Percentiles rank a stretch among this genome's conserved stretches.
Conservation (phyloP, 345 rosid genomes). For the Salix exigua region DNA sequence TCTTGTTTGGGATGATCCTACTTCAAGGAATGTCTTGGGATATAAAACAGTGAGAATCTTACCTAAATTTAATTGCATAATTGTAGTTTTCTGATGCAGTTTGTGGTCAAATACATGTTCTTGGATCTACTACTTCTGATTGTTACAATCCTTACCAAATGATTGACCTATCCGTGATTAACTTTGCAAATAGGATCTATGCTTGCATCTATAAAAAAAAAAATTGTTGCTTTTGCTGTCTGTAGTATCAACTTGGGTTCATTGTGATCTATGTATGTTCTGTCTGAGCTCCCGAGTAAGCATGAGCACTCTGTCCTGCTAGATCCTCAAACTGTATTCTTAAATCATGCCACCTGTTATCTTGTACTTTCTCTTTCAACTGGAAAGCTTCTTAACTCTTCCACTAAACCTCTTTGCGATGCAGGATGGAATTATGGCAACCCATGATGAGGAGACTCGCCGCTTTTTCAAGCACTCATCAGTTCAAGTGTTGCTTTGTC, state of each 20-base stretch:
- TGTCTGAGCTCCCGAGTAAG: background rate
- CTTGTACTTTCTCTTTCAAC: background rate
- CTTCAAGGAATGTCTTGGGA: constrained; percentile 86
- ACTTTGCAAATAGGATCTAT: background rate
- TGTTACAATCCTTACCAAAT: background rate
- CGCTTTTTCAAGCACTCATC: constrained; percentile 89
- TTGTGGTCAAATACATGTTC: background rate
- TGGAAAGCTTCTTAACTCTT: background rate
- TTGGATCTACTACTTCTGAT: background rate
- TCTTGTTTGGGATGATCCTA: constrained; percentile 96
- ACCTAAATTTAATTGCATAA: background rate
- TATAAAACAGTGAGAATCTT: constrained; percentile 63
- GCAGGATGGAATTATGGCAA: constrained; percentile 91
- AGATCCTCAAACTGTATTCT: background rate
- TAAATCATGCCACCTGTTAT: background rate
- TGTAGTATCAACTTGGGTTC: background rate
- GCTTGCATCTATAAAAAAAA: background rate
- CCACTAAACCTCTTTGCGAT: constrained; percentile 1
- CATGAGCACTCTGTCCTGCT: background rate
- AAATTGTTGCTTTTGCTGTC: background rate
- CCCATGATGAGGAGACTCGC: constrained; percentile 99
- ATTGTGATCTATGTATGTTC: background rate
- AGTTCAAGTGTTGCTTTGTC: constrained; percentile 87
- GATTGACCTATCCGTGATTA: background rate
- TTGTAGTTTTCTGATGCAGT: background rate